Base-by-base conservation (phyloP, 2,329 filamentous ascomycete genomes). In the Venturia pyrina region DNA sequence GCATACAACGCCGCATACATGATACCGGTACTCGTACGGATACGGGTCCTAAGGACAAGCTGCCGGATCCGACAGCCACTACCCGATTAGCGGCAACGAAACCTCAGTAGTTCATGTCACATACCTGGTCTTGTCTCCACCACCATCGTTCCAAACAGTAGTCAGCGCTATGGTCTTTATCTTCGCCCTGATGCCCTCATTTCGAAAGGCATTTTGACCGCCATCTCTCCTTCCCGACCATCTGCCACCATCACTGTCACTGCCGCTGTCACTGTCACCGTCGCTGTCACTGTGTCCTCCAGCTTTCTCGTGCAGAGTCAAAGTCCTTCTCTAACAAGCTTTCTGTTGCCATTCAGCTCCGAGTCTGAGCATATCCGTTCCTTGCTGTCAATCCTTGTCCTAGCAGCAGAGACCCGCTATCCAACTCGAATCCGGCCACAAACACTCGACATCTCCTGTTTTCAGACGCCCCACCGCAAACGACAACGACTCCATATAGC, bases 181-280 rank as follows among this genome's bases (percentile, higher is more conserved):
- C 53, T 59, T 59, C 53, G 24, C 53, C 53, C 53, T 59, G 32
- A 59, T n/a, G 53, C 17, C 53, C 53, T 59, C 53, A 37, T 34
- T n/a, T 59, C 32, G 17, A 34, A 28, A 15, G 53, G 19, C 3
- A 37, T 37, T 5, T 37, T 7, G 53, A 32, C 53, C 53, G 28
- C 53, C 3, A n/a, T 19, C 28, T 34, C 32, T 46, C 43, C 2
- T 37, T 28, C 24, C 32, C n/a, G 10, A 5, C 28, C 53, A 40
- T 19, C 19, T 19, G n/a, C 32, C 32, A 11, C 28, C 4, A 4
- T 4, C 28, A 28, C 28, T 28, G 28, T 4, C 28, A 28, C 28
- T 2, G 28, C 28, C 28, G 4, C 28, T 28, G 28, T 4, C 28
- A 28, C 28, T 28, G 28, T 28, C 28, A 28, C 28, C 28, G 28